Evolutionary conservation across 768 basidiomycete species (phyloP).

Genomic region (Leccinum broughii): DNA sequence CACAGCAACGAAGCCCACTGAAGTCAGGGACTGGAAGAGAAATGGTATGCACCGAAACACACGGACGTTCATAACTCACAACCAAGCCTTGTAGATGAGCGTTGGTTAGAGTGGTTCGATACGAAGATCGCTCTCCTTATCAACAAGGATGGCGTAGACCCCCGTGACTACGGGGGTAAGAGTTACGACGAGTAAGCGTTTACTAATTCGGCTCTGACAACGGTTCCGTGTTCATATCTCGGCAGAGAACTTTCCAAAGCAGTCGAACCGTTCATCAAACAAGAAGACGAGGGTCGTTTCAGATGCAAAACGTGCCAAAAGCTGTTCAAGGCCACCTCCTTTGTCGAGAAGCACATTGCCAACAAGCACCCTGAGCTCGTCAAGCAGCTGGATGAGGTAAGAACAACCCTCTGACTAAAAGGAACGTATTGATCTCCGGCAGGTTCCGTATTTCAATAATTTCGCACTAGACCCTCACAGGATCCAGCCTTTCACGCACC

Average conservation of each 20-base stretch:
- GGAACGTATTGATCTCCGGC: constrained; percentile 21
- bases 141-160: constrained; percentile 77
- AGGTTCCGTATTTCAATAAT: constrained; percentile 92
- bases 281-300: constrained; percentile 97
- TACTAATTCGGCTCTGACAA: constrained; percentile 9
- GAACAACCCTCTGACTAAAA: constrained; percentile 20
- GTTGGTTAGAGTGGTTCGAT: constrained; percentile 90
- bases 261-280: constrained; percentile 80
- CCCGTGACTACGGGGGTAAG: constrained; percentile 87
- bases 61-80: constrained; percentile 13
- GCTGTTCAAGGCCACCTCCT: constrained; percentile 95
- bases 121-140: constrained; percentile 81
- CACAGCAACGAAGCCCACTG: constrained; percentile 36
- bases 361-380: constrained; percentile 92
- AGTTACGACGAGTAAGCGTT: constrained; percentile 80
- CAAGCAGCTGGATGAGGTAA: constrained; percentile 82
- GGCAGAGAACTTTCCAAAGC: constrained; percentile 78
- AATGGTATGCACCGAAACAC: constrained; percentile 51
- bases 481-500: constrained; percentile 81
- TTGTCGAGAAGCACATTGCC: constrained; percentile 95
- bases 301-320: constrained; percentile 96
- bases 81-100: constrained; percentile 57
- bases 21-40: constrained; percentile 55
- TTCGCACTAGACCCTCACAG: constrained; percentile 96
- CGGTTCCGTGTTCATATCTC: constrained; percentile 16